phyloP scores from a whole-genome alignment of 176 grass and related monocot genomes.

The Aegilops sharonensis region DNA sequence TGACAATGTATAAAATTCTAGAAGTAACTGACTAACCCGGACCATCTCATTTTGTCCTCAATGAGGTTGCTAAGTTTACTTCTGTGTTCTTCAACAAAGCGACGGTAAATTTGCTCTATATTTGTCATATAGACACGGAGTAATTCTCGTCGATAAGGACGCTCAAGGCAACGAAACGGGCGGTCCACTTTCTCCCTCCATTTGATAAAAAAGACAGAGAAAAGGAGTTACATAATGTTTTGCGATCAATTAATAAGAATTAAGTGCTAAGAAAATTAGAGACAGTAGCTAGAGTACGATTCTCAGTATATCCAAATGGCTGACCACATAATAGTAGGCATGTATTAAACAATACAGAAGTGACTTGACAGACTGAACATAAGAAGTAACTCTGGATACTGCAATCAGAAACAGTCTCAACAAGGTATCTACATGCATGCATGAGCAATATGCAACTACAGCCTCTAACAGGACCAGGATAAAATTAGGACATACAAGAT shows the following conservation, averaged over 20 bases:
- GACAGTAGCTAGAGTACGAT: background rate
- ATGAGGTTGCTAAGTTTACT: slow-evolving; percentile 68
- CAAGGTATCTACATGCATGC: slow-evolving; percentile 20
- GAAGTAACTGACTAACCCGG: slow-evolving; percentile 54
- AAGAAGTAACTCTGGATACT: slow-evolving; percentile 8
- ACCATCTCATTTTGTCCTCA: slow-evolving; percentile 85
- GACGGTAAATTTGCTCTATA: slow-evolving; percentile 86
- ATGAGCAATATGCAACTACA: slow-evolving; percentile 16
- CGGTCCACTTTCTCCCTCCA: slow-evolving; percentile 68
- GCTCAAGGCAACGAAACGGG: slow-evolving; percentile 81
- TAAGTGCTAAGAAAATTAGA: background rate
- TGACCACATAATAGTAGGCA: slow-evolving; percentile 15
- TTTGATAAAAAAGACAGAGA: slow-evolving; percentile 20
- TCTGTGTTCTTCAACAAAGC: slow-evolving; percentile 70
- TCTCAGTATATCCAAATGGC: slow-evolving; percentile 6
- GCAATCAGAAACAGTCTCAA: slow-evolving; percentile 14
- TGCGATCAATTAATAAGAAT: background rate
- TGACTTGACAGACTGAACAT: background rate
- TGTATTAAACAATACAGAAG: background rate
- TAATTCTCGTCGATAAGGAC: slow-evolving; percentile 75
- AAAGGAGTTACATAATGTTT: slow-evolving; percentile 32
- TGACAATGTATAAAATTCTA: background rate
- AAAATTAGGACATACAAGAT: slow-evolving; percentile 6
- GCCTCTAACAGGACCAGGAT: background rate
- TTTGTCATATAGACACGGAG: slow-evolving; percentile 80